Percentiles rank a stretch among this genome's conserved stretches.
These are phyloP conservation scores for Tuber indicum DNA, from an alignment of 495 filamentous ascomycete species.

Conservation along the genomic window DNA sequence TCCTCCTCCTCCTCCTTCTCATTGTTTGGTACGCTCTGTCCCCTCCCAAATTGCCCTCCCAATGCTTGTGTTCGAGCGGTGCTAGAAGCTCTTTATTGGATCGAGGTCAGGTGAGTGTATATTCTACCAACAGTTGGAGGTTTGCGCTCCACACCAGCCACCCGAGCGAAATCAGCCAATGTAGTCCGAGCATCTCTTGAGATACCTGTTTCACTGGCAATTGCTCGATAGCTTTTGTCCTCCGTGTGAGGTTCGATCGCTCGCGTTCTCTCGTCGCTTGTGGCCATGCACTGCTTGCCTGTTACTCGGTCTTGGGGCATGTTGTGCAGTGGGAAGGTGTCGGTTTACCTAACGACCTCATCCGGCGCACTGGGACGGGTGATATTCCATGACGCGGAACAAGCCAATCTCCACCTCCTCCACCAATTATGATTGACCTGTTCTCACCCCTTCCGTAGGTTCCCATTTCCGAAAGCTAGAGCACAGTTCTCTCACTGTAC, in stretches of 20 bases:
- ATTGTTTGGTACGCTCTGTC: constrained; percentile 1
- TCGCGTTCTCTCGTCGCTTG: not conserved
- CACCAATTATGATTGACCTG: too few relatives aligned
- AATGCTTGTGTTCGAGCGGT: constrained; percentile 3
- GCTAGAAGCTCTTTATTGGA: constrained; percentile 2
- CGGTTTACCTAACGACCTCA: too few relatives aligned
- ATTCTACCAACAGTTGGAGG: not conserved
- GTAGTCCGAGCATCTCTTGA: not conserved
- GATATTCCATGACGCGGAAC: too few relatives aligned
- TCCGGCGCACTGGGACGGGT: too few relatives aligned
- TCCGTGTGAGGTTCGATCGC: not conserved
- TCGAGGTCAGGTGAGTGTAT: not conserved
- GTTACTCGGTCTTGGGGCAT: too few relatives aligned
- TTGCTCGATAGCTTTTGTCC: not conserved
- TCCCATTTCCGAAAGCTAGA: too few relatives aligned
- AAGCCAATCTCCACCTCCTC: too few relatives aligned
- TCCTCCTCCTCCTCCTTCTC: not conserved
- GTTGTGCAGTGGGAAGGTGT: too few relatives aligned
- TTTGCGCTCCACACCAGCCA: not conserved
- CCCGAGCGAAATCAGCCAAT: not conserved
- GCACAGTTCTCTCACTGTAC: too few relatives aligned
- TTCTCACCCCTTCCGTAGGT: too few relatives aligned
- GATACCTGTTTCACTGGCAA: not conserved
- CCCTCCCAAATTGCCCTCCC: not conserved
- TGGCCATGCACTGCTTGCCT: too few relatives aligned